Base-by-base conservation (phyloP, 2,329 filamentous ascomycete species). In the Sarocladium oryzae region DNA sequence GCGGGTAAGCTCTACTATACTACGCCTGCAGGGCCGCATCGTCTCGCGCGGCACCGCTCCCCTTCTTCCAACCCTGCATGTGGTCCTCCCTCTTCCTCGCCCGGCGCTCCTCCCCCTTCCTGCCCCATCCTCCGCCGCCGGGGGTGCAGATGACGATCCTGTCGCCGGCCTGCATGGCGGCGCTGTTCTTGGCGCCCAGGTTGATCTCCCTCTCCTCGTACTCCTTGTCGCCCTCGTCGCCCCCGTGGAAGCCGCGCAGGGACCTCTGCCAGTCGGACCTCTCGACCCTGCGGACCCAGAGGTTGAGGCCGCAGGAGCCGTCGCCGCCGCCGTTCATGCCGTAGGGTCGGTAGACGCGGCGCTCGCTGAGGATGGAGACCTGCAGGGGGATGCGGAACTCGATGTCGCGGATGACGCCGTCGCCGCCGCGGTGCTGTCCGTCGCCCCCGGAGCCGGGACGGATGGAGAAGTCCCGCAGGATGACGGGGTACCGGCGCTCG, bases 321-420 rank as follows among this genome's bases (percentile, higher is more conserved):
- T 92, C 86, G 52, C 84, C 85, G 3, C 92, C 92, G 0, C 92
- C 92, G 20, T 83, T 84, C 53, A 96, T 75, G 0, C 92, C 60
- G 16, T 69, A 68, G 1, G 70, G 88, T 41, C 79, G 79, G 58
- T 88, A 88, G 0, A 91, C 86, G n/a, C 88, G 72, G 11, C 88
- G 67, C 66, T 93, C 88, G 35, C 82, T 87, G 8, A 93, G 70
- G 41, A 93, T 92, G 1, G 81, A 86, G 8, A 88, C 85, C 61
- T 89, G 84, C 2, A 92, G 79, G 0, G 86, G 84, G 50, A 88
- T 85, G 5, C 86, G 75, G 63, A 90, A 90, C 64, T 92, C 87
- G 55, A 92, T 89, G 55, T 91, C 88, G 2, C 88, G 73, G 1
- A 89, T 72, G 1, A 89, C 84, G 9, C 88, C 88, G 60, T 90